Evolutionary conservation across 2,329 filamentous ascomycete species (phyloP).

Genomic region (Fusarium coffeatum): DNA sequence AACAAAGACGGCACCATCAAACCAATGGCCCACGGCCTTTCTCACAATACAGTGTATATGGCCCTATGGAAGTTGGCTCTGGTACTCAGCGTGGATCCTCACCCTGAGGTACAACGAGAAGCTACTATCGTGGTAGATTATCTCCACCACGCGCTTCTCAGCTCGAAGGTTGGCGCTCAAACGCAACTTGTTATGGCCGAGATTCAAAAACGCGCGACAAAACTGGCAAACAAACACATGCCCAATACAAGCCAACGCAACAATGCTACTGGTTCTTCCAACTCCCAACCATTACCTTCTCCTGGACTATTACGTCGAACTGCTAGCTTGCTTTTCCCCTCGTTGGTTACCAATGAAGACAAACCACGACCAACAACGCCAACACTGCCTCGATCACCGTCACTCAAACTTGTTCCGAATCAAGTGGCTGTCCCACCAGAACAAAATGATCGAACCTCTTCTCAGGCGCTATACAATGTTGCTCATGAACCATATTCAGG

Average conservation of each 20-base stretch:
- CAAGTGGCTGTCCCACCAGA: slow-evolving; percentile 71
- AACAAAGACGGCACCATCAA: slow-evolving; percentile 69
- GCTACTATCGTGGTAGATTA: slow-evolving; percentile 88
- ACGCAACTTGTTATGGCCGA: slow-evolving; percentile 81
- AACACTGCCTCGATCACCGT: slow-evolving; percentile 47
- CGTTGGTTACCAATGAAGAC: slow-evolving; percentile 65
- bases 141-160: slow-evolving; percentile 80
- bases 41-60: slow-evolving; percentile 90
- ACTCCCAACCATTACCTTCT: slow-evolving; percentile 61
- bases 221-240: slow-evolving; percentile 60
- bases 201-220: slow-evolving; percentile 66
- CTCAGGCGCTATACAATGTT: slow-evolving; percentile 77
- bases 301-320: slow-evolving; percentile 72
- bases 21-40: slow-evolving; percentile 68
- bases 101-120: slow-evolving; percentile 90
- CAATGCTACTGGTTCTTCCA: slow-evolving; percentile 54
- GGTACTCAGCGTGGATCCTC: slow-evolving; percentile 91
- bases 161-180: slow-evolving; percentile 78
- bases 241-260: slow-evolving; percentile 57
- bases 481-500: slow-evolving; percentile 84
- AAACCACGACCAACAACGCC: slow-evolving; percentile 51
- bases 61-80: slow-evolving; percentile 94
- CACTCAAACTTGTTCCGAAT: slow-evolving; percentile 55
- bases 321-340: slow-evolving; percentile 71
- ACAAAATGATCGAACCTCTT: slow-evolving; percentile 71